These are phyloP conservation scores for Xerocomus minutiporus DNA, from an alignment of 1,284 basidiomycete genomes.

Conservation along the genomic window DNA sequence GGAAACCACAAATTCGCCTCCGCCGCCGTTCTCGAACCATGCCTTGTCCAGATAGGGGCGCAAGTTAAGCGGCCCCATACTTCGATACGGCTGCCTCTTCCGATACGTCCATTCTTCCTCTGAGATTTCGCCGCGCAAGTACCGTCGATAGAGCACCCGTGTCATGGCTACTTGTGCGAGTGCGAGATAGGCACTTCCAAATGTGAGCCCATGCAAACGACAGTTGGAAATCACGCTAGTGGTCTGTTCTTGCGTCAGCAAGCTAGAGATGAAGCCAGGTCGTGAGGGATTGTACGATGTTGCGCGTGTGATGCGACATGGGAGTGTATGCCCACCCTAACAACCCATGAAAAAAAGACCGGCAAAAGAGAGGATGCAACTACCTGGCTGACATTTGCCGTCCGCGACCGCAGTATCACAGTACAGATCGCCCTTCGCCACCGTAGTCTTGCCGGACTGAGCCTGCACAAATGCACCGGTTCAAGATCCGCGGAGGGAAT, in stretches of 20 bases:
- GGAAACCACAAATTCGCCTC: conserved; percentile 40
- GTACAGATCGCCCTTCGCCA: conserved; percentile 40
- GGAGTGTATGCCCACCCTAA: neutral
- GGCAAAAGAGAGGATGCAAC: too few relatives aligned
- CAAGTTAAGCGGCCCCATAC: conserved; percentile 46
- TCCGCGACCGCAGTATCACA: too few relatives aligned
- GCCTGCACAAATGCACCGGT: conserved; percentile 29
- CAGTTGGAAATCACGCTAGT: conserved; percentile 36
- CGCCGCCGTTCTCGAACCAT: conserved; percentile 46
- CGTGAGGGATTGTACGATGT: conserved; percentile 38
- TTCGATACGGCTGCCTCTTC: conserved; percentile 42
- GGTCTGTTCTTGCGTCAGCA: conserved; percentile 30
- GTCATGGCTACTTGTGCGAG: conserved; percentile 51
- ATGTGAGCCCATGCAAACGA: conserved; percentile 41
- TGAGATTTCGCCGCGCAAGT: conserved; percentile 44
- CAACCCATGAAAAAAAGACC: too few relatives aligned
- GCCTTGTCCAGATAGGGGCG: conserved; percentile 45
- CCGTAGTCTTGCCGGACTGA: conserved; percentile 35
- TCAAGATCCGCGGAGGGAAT: conserved; percentile 37
- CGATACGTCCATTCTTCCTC: conserved; percentile 46
- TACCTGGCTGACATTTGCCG: too few relatives aligned
- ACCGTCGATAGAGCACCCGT: conserved; percentile 47
- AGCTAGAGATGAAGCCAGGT: conserved; percentile 25
- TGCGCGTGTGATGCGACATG: conserved; percentile 7
- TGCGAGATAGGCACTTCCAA: conserved; percentile 48